phyloP scores from a whole-genome alignment of 345 rosid genomes.

The Turnera subulata region DNA sequence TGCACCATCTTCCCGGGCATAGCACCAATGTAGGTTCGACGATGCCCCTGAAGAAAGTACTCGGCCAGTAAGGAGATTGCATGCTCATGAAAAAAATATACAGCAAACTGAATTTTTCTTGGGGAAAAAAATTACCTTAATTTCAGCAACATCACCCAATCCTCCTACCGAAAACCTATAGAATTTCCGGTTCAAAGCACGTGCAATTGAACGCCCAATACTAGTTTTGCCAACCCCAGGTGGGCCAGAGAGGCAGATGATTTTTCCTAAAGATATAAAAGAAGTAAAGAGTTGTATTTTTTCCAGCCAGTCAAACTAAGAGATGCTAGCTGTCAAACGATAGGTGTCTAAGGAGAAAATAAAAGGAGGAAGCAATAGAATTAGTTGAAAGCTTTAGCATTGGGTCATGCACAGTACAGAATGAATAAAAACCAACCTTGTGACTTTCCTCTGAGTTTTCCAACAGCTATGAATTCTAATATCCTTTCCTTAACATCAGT shows the following conservation, averaged over 20 bases:
- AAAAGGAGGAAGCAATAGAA: not conserved
- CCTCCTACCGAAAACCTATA: slow-evolving; percentile 99
- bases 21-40: slow-evolving; percentile 97
- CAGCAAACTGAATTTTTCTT: not conserved
- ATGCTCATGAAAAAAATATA: too few relatives aligned
- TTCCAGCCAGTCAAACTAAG: not conserved
- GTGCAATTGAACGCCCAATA: slow-evolving; percentile 97
- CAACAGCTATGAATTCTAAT: slow-evolving; percentile 97
- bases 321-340: too few relatives aligned
- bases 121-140: slow-evolving; percentile 54
- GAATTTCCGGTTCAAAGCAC: slow-evolving; percentile 89
- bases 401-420: not conserved
- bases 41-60: slow-evolving; percentile 74
- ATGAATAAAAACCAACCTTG: slow-evolving; percentile 57
- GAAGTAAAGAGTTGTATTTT: not conserved
- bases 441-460: slow-evolving; percentile 93
- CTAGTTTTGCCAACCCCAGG: slow-evolving; percentile 99
- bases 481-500: slow-evolving; percentile 96
- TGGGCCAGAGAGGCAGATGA: slow-evolving; percentile 97
- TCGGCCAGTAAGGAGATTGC: too few relatives aligned
- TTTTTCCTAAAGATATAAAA: slow-evolving; percentile 67
- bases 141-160: slow-evolving; percentile 96
- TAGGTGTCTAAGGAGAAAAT: too few relatives aligned
- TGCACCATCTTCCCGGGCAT: slow-evolving; percentile 99
- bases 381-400: not conserved